These are phyloP conservation scores for Aspergillus fructus DNA, from an alignment of 2,329 filamentous ascomycete species.

Conservation along the genomic window DNA sequence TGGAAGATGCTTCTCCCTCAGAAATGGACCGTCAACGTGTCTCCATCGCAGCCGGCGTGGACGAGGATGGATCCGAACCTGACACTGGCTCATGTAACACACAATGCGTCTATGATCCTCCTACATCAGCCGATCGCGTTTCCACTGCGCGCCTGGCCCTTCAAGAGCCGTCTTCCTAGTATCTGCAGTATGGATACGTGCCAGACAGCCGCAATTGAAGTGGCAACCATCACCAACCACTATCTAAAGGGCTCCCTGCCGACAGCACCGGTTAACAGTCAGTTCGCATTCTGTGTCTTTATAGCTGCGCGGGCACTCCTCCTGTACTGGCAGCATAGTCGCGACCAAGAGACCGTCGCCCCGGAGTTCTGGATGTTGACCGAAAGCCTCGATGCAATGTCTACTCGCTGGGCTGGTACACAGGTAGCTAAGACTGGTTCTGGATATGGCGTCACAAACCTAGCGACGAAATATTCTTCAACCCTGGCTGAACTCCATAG, in stretches of 20 bases:
- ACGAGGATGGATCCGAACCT: constrained; percentile 50
- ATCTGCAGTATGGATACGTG: constrained; percentile 52
- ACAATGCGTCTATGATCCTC: constrained; percentile 52
- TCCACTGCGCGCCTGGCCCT: constrained; percentile 33
- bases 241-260: constrained; percentile 43
- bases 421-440: background rate
- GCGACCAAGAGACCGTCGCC: constrained; percentile 11
- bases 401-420: constrained; percentile 16
- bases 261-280: constrained; percentile 24
- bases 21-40: constrained; percentile 38
- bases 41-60: constrained; percentile 14
- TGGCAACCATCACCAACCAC: constrained; percentile 47
- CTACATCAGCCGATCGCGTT: constrained; percentile 52
- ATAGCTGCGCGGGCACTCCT: constrained; percentile 33
- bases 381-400: constrained; percentile 23
- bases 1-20: constrained; percentile 50
- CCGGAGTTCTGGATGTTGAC: constrained; percentile 25
- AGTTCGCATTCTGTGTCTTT: constrained; percentile 51
- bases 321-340: constrained; percentile 6
- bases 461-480: constrained; percentile 8
- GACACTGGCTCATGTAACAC: constrained; percentile 50
- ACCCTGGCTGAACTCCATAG: background rate
- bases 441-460: background rate
- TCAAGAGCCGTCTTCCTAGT: constrained; percentile 42
- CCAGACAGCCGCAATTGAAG: constrained; percentile 47